Evolutionary conservation across 176 grass and related monocot genomes (phyloP), one percentile per base, ranked within the genome.

Genomic region (Musa acuminata): DNA sequence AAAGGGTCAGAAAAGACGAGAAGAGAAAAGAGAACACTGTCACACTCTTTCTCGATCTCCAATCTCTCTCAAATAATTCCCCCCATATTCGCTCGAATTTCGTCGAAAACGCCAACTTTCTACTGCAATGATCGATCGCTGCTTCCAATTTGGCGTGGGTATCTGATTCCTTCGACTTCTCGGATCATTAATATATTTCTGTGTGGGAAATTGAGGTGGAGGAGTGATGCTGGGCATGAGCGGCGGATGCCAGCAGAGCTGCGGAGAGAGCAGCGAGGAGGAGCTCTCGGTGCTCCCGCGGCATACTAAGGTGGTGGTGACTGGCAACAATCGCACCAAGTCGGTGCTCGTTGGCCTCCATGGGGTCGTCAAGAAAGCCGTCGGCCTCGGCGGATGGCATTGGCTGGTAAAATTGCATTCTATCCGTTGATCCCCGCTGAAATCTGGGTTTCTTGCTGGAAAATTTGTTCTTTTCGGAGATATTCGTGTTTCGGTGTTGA

Each of bases 341-440:
- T 67, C 64, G 23, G 64, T 67, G 64, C 64, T 67, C 14, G 64
- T 67, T 25, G 64, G 64, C 3, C 64, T 67, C 11, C 64, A 67
- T 21, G 64, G 64, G 24, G 64, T 67, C 64, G 64, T 67, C 24
- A 67, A 67, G 64, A 67, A 67, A 11, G 64, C 64, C 8, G 64
- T 67, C 24, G 64, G 64, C 64, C 64, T 67, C 64, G 64, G 64
- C 64, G 64, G 64, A 67, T 67, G 64, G 64, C 64, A 67, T 67
- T 67, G 64, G 64, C 64, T 67, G 64, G 64, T 67, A 29, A 43
- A 67, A 27, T 67, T 67, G 3, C 19, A 13, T 35, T 14, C 64
- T 16, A 29, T 67, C 3, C 3, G 5, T 13, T 25, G 24, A 67
- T 29, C 10, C 23, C 23, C 25, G 12, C 13, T 9, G 23, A 10